Percentiles rank a stretch among this genome's conserved stretches.
These are phyloP conservation scores for Bipolaris victoriae DNA, from an alignment of 2,329 filamentous ascomycete genomes.

Conservation along the genomic window DNA sequence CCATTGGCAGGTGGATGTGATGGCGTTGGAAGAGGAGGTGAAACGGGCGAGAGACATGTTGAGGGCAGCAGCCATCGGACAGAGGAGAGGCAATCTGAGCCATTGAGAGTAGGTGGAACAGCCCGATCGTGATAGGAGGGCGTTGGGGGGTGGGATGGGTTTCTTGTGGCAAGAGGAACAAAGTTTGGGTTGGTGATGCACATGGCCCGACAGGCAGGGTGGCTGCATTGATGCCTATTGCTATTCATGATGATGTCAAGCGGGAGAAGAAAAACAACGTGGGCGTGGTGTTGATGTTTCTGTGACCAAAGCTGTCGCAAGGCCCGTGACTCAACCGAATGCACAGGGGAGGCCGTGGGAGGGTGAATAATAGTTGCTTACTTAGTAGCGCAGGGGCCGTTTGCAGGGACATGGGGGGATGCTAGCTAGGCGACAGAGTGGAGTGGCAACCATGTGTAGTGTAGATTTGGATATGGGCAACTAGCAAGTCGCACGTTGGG, in stretches of 20 bases:
- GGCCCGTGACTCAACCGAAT: conserved; percentile 1
- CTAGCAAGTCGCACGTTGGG: neutral
- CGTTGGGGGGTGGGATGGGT: neutral
- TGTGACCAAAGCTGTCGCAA: conserved; percentile 13
- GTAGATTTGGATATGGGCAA: neutral
- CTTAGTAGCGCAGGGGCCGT: neutral
- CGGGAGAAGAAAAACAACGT: neutral
- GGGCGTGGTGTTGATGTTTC: conserved; percentile 10
- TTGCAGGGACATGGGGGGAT: neutral
- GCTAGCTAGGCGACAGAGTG: neutral
- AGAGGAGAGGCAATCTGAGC: conserved; percentile 12
- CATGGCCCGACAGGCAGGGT: neutral
- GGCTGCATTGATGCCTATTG: neutral
- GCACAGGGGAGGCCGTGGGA: neutral
- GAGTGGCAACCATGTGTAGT: neutral
- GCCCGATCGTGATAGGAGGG: neutral
- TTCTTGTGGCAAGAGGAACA: conserved; percentile 6
- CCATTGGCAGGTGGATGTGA: conserved; percentile 4
- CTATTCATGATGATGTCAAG: conserved; percentile 12
- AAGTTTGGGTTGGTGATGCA: conserved; percentile 6
- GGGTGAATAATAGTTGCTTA: neutral
- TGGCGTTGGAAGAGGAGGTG: conserved; percentile 9
- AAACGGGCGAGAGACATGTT: conserved; percentile 19
- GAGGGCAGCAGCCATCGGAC: conserved; percentile 1
- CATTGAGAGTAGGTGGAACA: neutral